These are phyloP conservation scores for Rosa hybrid DNA, from an alignment of 331 rosid genomes.

Conservation along the genomic window DNA sequence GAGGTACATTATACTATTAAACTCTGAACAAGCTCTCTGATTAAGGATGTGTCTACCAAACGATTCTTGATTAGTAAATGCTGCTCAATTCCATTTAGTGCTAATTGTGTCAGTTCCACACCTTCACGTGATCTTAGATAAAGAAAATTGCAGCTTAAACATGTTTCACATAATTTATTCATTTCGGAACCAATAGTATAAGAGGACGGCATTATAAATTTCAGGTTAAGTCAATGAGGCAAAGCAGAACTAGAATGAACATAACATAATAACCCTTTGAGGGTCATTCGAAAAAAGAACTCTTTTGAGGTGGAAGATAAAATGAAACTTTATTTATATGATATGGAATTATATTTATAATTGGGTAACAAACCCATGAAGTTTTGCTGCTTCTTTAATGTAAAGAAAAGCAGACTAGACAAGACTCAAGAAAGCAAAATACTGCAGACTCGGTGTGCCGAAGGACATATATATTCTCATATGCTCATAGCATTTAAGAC, in stretches of 20 bases:
- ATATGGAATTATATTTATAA: conserved; percentile 3
- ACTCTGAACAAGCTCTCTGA: background rate
- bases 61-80: background rate
- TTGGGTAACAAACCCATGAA: conserved; percentile 17
- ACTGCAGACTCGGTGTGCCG: conserved; percentile 6
- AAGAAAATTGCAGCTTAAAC: background rate
- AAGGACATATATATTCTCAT: conserved; percentile 14
- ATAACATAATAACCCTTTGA: background rate
- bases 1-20: background rate
- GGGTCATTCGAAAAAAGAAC: background rate
- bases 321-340: background rate
- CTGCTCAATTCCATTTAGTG: conserved; percentile 3
- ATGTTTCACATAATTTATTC: background rate
- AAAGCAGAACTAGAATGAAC: background rate
- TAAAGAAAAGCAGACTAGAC: conserved; percentile 7
- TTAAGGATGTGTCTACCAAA: conserved; percentile 2
- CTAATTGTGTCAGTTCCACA: conserved; percentile 1
- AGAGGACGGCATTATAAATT: background rate
- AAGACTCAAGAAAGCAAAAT: conserved; percentile 4
- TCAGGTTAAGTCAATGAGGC: background rate
- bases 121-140: background rate
- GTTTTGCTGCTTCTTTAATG: conserved; percentile 19
- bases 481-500: background rate
- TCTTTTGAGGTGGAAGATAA: background rate
- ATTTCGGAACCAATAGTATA: background rate